Evolutionary conservation across 2,329 filamentous ascomycete species (phyloP).

Genomic region (Nigrograna mackinnonii): DNA sequence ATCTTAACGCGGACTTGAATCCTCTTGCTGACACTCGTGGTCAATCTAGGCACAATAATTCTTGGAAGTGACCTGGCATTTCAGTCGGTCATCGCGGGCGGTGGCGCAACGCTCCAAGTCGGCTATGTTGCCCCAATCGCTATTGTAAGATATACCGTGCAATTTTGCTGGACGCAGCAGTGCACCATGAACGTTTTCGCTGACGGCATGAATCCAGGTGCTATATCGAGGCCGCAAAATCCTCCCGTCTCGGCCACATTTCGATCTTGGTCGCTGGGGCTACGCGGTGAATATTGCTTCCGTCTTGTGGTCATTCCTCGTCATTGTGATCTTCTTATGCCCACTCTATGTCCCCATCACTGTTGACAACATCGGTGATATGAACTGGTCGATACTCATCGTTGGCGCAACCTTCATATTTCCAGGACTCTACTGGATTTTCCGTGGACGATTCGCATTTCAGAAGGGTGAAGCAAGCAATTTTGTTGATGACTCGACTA

Average conservation of each 20-base stretch:
- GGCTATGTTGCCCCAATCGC: neutral
- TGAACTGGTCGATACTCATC: too few species aligned
- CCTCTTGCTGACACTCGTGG: conserved; percentile 67
- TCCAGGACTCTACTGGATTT: too few species aligned
- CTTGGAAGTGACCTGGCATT: conserved; percentile 72
- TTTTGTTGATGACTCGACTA: too few species aligned
- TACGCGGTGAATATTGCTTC: neutral
- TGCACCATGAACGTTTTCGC: too few species aligned
- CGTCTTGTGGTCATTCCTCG: neutral
- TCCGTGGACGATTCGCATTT: too few species aligned
- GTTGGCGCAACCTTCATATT: too few species aligned
- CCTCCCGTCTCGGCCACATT: neutral
- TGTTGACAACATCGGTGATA: too few species aligned
- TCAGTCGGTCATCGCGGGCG: conserved; percentile 71
- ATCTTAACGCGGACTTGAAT: too few species aligned
- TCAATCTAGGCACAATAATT: conserved; percentile 70
- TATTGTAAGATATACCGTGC: neutral
- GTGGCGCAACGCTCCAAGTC: conserved; percentile 25
- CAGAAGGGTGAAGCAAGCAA: too few species aligned
- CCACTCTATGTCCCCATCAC: neutral
- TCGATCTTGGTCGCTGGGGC: neutral
- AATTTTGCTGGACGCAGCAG: neutral
- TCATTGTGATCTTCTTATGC: neutral
- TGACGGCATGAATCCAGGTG: too few species aligned
- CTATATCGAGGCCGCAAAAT: neutral